Base-by-base conservation (phyloP, 148 eudicot species). In the Rhododendron henanense region DNA sequence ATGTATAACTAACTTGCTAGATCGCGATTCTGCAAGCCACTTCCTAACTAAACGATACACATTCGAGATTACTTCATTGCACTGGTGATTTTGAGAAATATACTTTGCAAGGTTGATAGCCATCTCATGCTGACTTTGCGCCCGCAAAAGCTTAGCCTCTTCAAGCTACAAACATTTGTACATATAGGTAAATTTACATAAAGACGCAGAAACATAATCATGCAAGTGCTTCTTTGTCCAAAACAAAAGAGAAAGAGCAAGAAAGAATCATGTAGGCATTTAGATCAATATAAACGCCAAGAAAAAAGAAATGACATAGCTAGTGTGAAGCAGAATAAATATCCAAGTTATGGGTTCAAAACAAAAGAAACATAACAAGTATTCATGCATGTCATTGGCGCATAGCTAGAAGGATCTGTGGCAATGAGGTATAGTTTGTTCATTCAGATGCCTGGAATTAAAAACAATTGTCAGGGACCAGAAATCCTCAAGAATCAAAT, bases 91-190 rank as follows among this genome's bases (percentile, higher is more conserved):
- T 89, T 94, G 92, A 33, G 94, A 94, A 84, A 94, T 90, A 87
- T 93, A 92, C 81, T 93, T 92, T 88, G 94, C 99, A 77, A 97
- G 98, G 88, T 93, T 95, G 89, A 97, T 89, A 81, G 99, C 99
- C 96, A 95, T 94, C 89, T 93, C 92, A 87, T 92, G 93, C 88
- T 94, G 98, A 89, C 96, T 98, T 86, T 95, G 99, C 50, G 93
- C 96, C 79, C 96, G 93, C 90, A 97, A 91, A 90, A 95, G 94
- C 91, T 95, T 94, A 78, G 99, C 99, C 90, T 97, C 99, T 91
- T 97, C 96, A 89, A 97, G 95, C 98, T 97, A 89, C 86, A 89
- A 88, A 78, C 51, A 10, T 21, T 39, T 10, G 59, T 37, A 41
- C 18, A n/a, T 7, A 39, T 25, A 25, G 33, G 33, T 67, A 67